Percentiles rank a stretch among this genome's conserved stretches.
These are phyloP conservation scores for Petrea volubilis DNA, from an alignment of 257 asterid genomes.

Conservation along the genomic window DNA sequence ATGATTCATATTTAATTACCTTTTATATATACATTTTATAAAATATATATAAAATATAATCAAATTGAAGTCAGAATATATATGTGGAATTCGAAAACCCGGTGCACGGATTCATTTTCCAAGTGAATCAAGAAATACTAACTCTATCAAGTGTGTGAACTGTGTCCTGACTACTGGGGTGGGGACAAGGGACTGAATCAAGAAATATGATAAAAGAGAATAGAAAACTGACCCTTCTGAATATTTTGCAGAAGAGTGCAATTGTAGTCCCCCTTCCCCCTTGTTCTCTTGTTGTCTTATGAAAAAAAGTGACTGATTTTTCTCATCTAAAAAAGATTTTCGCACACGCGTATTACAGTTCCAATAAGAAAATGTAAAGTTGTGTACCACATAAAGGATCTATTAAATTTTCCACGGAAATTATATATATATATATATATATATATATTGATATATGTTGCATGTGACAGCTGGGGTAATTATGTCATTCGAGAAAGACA, in stretches of 20 bases:
- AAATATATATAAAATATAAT: too few species aligned
- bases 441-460: too few species aligned
- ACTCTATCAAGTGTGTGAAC: too few species aligned
- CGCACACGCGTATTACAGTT: conserved; percentile 10
- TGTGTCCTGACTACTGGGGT: too few species aligned
- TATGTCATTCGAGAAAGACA: conserved; percentile 34
- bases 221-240: conserved; percentile 21
- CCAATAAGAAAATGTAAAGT: conserved; percentile 14
- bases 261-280: conserved; percentile 31
- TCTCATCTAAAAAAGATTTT: not conserved
- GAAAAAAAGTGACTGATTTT: conserved; percentile 10
- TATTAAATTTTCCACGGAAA: conserved; percentile 2
- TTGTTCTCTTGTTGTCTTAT: conserved; percentile 24
- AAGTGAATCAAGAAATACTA: too few species aligned
- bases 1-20: too few species aligned
- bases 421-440: too few species aligned
- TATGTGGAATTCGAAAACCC: too few species aligned
- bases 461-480: conserved; percentile 41
- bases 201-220: conserved; percentile 22
- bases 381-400: conserved; percentile 14
- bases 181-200: not conserved
- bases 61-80: too few species aligned
- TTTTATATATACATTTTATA: too few species aligned
- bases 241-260: conserved; percentile 27
- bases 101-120: too few species aligned